Conservation (phyloP, 179 eudicot species). For the Vitellaria paradoxa region DNA sequence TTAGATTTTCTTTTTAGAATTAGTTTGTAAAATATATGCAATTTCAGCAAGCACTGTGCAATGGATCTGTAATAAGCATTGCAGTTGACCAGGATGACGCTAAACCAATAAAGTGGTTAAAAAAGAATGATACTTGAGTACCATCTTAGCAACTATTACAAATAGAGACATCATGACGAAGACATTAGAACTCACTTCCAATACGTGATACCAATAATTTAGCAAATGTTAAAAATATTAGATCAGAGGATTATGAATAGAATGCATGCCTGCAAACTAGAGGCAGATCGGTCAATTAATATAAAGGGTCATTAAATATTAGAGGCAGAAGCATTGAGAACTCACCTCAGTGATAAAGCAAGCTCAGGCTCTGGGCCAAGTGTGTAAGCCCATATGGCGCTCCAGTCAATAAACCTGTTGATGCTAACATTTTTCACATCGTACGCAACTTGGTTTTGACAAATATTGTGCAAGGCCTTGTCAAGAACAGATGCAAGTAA, state of each 20-base stretch:
- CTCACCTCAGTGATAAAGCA: conserved; percentile 76
- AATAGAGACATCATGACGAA: conserved; percentile 2
- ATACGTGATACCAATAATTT: background rate
- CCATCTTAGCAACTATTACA: background rate
- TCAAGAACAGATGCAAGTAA: conserved; percentile 67
- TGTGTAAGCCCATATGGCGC: conserved; percentile 87
- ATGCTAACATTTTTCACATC: conserved; percentile 18
- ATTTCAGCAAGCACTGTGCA: background rate
- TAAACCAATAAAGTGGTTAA: conserved; percentile 5
- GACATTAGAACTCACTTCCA: conserved; percentile 15
- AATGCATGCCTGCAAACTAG: background rate
- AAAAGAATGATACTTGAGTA: background rate
- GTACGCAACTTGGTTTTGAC: conserved; percentile 34
- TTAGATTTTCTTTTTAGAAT: background rate
- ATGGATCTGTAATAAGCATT: background rate
- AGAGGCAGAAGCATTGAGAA: background rate
- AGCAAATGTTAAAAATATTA: background rate
- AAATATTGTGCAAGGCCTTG: conserved; percentile 48
- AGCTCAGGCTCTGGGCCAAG: conserved; percentile 98
- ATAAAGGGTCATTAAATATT: background rate
- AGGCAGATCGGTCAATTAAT: background rate
- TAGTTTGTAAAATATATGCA: background rate
- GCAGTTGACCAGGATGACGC: background rate
- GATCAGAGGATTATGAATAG: background rate
- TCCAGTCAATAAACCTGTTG: conserved; percentile 60